Evolutionary conservation across 1,284 basidiomycete species (phyloP), one percentile per base, ranked within the genome.

Genomic region (Rhodotorula sp.): DNA sequence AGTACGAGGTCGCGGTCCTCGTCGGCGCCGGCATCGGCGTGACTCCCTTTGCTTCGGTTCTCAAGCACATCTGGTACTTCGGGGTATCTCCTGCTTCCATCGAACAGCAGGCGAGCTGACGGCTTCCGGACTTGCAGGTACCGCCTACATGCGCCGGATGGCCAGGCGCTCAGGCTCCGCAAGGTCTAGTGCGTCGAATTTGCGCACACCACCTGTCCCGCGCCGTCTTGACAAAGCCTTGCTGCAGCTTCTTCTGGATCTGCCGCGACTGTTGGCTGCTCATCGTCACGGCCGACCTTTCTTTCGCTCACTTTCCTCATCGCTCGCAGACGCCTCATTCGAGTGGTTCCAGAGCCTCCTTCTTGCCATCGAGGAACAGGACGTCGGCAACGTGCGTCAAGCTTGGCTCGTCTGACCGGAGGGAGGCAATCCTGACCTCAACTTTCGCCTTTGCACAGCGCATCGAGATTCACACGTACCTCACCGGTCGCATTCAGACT

Each of bases 301-400:
- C n/a, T 45, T 44, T 27, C 19, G 52, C 48, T 56, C 14, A 48
- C 17, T 7, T 34, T 44, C 45, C 3, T 25, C 52, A 13, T 25
- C 41, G 9, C 9, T 1, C 34, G 14, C 54, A 77, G 76, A 67
- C 66, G 64, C 67, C 13, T 85, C 85, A 17, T 90, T 91, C 34
- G 91, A 93, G 80, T 94, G 92, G 92, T 94, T 96, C 87, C 91
- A 93, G 82, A 91, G 90, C n/a, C 86, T 96, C 44, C 84, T 96
- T 72, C 88, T 90, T 76, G 93, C 93, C 41, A 92, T 95, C 77
- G 93, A 96, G 81, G 91, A 92, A 75, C 91, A 95, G 80, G 93
- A 95, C 79, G 86, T 86, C 21, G 87, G 88, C 81, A 88, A 90
- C 79, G 78, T 77, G 7, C n/a, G 75, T 44, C 21, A 3, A 5